Evolutionary conservation across 495 filamentous ascomycete genomes (phyloP).

Genomic region (Echria macrotheca): DNA sequence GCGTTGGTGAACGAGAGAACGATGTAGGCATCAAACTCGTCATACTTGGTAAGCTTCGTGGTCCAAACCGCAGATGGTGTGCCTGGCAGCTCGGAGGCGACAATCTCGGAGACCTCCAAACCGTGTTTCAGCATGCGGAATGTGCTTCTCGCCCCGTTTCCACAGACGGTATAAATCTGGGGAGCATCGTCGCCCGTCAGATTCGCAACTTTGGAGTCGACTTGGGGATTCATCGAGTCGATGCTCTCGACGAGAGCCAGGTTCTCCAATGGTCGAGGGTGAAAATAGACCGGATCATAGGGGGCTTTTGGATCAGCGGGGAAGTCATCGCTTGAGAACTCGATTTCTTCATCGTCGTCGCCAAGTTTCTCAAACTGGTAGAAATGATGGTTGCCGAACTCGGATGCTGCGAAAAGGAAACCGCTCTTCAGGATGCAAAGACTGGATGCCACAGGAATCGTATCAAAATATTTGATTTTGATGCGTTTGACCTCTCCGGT

Average conservation of each 20-base stretch:
- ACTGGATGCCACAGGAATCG: slow-evolving; percentile 78
- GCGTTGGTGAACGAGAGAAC: slow-evolving; percentile 64
- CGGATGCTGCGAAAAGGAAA: slow-evolving; percentile 88
- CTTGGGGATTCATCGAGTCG: slow-evolving; percentile 81
- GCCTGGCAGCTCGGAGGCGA: slow-evolving; percentile 82
- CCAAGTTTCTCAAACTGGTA: slow-evolving; percentile 97
- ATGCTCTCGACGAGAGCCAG: slow-evolving; percentile 79
- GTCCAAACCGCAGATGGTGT: slow-evolving; percentile 91
- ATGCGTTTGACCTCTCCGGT: slow-evolving; percentile 75
- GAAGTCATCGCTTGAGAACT: slow-evolving; percentile 77
- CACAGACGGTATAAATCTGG: slow-evolving; percentile 90
- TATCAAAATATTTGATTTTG: slow-evolving; percentile 98
- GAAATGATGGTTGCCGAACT: slow-evolving; percentile 88
- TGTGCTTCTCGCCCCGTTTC: slow-evolving; percentile 78
- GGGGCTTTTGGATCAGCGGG: slow-evolving; percentile 63
- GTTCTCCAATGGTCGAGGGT: slow-evolving; percentile 72
- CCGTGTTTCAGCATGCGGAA: slow-evolving; percentile 92
- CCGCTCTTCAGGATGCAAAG: slow-evolving; percentile 93
- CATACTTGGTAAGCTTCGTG: slow-evolving; percentile 73
- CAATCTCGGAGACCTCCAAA: slow-evolving; percentile 86
- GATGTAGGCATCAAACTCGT: slow-evolving; percentile 79
- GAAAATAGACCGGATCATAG: slow-evolving; percentile 77
- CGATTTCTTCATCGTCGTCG: slow-evolving; percentile 87
- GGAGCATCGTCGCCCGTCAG: slow-evolving; percentile 87
- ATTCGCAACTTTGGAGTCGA: slow-evolving; percentile 87